Percentiles rank a stretch among this genome's conserved stretches.
Conservation (phyloP, 2,329 filamentous ascomycete genomes). For the Thielaviopsis euricoi region DNA sequence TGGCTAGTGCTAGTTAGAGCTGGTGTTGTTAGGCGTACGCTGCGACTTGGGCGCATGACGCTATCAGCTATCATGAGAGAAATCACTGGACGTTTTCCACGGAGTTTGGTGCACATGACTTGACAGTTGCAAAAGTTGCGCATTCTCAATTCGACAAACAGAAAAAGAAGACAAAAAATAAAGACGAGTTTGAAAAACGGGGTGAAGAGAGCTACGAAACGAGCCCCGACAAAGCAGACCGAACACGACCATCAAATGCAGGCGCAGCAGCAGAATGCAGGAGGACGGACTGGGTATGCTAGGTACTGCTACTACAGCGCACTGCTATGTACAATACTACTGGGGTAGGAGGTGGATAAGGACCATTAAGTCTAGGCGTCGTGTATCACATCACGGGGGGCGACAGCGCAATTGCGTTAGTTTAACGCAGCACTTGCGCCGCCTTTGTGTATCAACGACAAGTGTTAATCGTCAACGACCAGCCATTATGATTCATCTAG, state of each 20-base stretch:
- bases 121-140: no score
- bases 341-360: not conserved
- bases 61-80: no score
- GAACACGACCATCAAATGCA: not conserved
- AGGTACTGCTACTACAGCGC: no score
- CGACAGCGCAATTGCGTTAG: not conserved
- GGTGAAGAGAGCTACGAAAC: not conserved
- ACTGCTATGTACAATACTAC: not conserved
- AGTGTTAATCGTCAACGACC: no score
- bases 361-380: not conserved
- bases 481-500: no score
- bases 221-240: not conserved
- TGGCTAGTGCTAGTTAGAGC: not conserved
- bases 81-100: not conserved
- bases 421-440: not conserved
- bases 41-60: not conserved
- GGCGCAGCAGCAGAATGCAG: not conserved
- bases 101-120: not conserved
- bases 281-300: not conserved
- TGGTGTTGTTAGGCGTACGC: not conserved
- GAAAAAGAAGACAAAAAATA: not conserved
- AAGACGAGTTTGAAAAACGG: not conserved
- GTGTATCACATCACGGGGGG: not conserved
- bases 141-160: not conserved
- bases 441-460: not conserved